Conservation (phyloP, 139 green algal species). For the Ostreobium quekettii region DNA sequence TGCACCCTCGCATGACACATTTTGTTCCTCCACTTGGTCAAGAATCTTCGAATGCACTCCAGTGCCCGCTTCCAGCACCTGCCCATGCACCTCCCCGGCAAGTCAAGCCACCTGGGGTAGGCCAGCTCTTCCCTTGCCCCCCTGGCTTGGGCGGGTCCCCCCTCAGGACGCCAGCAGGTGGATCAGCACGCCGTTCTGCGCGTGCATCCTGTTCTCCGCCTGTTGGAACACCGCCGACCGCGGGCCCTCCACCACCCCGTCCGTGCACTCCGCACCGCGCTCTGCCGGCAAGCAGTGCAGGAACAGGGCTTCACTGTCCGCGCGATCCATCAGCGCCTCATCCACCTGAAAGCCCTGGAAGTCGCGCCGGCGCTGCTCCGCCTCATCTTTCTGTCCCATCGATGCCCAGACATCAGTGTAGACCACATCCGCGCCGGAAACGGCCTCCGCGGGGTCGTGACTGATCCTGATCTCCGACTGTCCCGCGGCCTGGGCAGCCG, state of each 20-base stretch:
- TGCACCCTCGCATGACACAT: no score
- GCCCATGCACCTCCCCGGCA: no score
- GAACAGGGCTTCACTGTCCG: constrained; percentile 82
- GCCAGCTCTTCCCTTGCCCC: no score
- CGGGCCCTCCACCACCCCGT: constrained; percentile 86
- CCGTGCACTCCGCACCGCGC: constrained; percentile 61
- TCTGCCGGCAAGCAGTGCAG: constrained; percentile 96
- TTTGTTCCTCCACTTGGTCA: no score
- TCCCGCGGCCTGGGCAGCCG: constrained; percentile 41
- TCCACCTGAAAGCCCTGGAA: constrained; percentile 91
- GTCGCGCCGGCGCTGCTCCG: constrained; percentile 57
- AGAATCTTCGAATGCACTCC: no score
- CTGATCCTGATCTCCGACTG: constrained; percentile 46
- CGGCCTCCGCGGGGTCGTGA: constrained; percentile 53
- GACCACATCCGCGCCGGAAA: constrained; percentile 88
- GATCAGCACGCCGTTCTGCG: constrained; percentile 24
- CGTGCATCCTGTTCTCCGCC: constrained; percentile 96
- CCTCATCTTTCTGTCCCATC: constrained; percentile 98
- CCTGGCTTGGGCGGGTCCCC: no score
- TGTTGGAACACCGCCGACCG: constrained; percentile 85
- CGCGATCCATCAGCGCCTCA: constrained; percentile 74
- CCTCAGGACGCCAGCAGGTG: no score
- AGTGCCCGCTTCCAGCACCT: no score
- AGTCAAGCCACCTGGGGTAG: no score
- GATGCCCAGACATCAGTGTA: constrained; percentile 98